A percentile compares a stretch with the other conserved stretches of the same genome.
phyloP scores from a whole-genome alignment of 2,329 filamentous ascomycete genomes.

The Beauveria medogensis region DNA sequence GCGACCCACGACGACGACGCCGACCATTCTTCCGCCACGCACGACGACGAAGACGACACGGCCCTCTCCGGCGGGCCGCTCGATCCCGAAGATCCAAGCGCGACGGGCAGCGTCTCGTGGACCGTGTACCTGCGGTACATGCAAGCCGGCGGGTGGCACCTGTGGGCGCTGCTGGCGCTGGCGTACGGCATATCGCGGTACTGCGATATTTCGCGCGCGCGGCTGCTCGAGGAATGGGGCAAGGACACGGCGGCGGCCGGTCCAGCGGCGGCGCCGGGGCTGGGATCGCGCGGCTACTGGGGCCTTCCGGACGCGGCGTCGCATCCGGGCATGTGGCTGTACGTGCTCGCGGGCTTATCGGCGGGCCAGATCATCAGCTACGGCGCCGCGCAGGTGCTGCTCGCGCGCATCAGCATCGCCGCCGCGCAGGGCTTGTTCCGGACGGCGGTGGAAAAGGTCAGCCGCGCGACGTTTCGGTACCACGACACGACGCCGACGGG shows the following conservation, averaged over 20 bases:
- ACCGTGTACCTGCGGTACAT: conserved; percentile 80
- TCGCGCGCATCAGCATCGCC: conserved; percentile 70
- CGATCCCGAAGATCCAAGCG: conserved; percentile 25
- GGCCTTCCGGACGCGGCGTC: conserved; percentile 52
- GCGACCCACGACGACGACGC: conserved; percentile 25
- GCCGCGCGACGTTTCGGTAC: conserved; percentile 77
- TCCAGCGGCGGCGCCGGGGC: conserved; percentile 1
- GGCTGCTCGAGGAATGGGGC: conserved; percentile 83
- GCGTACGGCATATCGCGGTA: conserved; percentile 57
- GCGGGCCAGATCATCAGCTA: conserved; percentile 50
- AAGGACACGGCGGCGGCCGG: conserved; percentile 39
- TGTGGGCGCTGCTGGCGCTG: conserved; percentile 61
- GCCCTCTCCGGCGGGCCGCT: conserved; percentile 17
- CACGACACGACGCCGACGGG: conserved; percentile 88
- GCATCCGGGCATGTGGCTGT: conserved; percentile 67
- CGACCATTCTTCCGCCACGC: conserved; percentile 4
- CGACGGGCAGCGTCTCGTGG: conserved; percentile 63
- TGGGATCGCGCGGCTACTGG: conserved; percentile 18
- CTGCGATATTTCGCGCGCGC: conserved; percentile 58
- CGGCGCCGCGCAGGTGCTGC: conserved; percentile 54
- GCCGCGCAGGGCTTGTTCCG: conserved; percentile 70
- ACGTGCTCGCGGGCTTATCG: conserved; percentile 61
- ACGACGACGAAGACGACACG: conserved; percentile 16
- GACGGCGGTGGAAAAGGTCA: conserved; percentile 63
- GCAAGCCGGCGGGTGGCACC: conserved; percentile 65